phyloP scores from a whole-genome alignment of 2,329 filamentous ascomycete genomes.

The Cordyceps fumosorosea region DNA sequence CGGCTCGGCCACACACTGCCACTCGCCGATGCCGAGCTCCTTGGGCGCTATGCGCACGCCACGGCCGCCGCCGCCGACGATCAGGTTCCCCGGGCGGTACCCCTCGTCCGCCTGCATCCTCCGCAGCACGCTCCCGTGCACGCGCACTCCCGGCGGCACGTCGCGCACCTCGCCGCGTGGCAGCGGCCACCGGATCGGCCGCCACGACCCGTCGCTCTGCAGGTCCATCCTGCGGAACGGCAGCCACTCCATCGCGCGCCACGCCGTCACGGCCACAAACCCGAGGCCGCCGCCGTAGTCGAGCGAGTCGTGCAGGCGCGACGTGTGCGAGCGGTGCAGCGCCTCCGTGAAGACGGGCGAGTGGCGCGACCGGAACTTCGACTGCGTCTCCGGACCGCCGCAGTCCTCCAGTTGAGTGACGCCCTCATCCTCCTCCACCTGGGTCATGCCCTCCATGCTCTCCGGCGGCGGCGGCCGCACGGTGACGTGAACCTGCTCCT shows the following conservation, averaged over 20 bases:
- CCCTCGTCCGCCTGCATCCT: constrained; percentile 56
- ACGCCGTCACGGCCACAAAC: constrained; percentile 51
- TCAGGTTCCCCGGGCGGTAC: constrained; percentile 74
- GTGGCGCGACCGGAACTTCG: constrained; percentile 25
- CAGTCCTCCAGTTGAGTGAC: not conserved
- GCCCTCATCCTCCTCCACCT: not conserved
- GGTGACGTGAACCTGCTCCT: constrained; percentile 14
- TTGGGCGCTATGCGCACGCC: constrained; percentile 56
- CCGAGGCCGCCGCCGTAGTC: constrained; percentile 55
- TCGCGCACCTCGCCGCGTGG: constrained; percentile 73
- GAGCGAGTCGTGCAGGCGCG: constrained; percentile 64
- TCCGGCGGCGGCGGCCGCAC: not conserved
- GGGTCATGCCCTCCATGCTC: too few species aligned
- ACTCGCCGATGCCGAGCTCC: constrained; percentile 62
- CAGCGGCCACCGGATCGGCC: constrained; percentile 72
- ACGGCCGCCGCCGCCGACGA: constrained; percentile 70
- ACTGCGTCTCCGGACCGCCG: not conserved
- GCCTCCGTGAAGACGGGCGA: constrained; percentile 34
- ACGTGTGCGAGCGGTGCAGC: constrained; percentile 39
- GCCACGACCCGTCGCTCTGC: constrained; percentile 66
- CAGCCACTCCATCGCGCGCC: constrained; percentile 76
- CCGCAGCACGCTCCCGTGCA: constrained; percentile 69
- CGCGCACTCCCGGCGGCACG: constrained; percentile 60
- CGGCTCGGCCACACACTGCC: constrained; percentile 57
- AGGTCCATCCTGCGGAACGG: constrained; percentile 79